Evolutionary conservation across 2,329 filamentous ascomycete species (phyloP).

Genomic region (Biscogniauxia marginata): DNA sequence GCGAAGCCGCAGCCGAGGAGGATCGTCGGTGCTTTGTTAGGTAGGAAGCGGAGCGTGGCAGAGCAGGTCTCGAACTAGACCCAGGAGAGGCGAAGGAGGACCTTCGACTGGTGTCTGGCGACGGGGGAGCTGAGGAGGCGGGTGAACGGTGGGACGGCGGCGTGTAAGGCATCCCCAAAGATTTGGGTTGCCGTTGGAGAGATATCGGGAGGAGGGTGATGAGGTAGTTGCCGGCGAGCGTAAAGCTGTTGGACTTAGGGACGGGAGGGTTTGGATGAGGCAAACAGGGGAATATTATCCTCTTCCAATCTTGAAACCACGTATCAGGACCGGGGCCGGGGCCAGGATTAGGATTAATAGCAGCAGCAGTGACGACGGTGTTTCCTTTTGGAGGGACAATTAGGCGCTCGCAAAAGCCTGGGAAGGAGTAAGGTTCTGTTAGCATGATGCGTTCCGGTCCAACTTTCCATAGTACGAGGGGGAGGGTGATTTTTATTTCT

Average conservation of each 20-base stretch:
- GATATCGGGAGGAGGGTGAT: constrained; percentile 22
- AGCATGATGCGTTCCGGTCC: constrained; percentile 27
- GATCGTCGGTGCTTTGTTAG: constrained; percentile 63
- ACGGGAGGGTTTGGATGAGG: constrained; percentile 20
- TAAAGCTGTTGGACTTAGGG: constrained; percentile 28
- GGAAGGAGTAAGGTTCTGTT: constrained; percentile 27
- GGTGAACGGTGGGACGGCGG: constrained; percentile 69
- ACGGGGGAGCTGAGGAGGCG: constrained; percentile 55
- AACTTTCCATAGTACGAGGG: constrained; percentile 28
- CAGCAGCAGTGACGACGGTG: constrained; percentile 16
- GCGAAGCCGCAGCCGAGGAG: constrained; percentile 43
- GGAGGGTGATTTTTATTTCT: constrained; percentile 2
- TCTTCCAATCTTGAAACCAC: constrained; percentile 29
- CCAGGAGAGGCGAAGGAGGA: constrained; percentile 48
- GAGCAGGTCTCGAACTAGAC: constrained; percentile 46
- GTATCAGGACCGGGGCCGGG: constrained; percentile 12
- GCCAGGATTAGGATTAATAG: not conserved
- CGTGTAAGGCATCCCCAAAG: constrained; percentile 78
- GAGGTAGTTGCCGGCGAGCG: constrained; percentile 21
- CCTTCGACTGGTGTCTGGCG: constrained; percentile 57
- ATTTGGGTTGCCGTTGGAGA: constrained; percentile 28
- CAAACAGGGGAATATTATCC: constrained; percentile 30
- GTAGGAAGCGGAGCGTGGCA: constrained; percentile 66
- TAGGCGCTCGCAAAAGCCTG: constrained; percentile 28
- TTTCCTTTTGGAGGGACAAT: constrained; percentile 19